Percentiles rank a stretch among this genome's conserved stretches.
These are phyloP conservation scores for Ophiostoma piceae DNA, from an alignment of 2,329 filamentous ascomycete genomes.

Conservation along the genomic window DNA sequence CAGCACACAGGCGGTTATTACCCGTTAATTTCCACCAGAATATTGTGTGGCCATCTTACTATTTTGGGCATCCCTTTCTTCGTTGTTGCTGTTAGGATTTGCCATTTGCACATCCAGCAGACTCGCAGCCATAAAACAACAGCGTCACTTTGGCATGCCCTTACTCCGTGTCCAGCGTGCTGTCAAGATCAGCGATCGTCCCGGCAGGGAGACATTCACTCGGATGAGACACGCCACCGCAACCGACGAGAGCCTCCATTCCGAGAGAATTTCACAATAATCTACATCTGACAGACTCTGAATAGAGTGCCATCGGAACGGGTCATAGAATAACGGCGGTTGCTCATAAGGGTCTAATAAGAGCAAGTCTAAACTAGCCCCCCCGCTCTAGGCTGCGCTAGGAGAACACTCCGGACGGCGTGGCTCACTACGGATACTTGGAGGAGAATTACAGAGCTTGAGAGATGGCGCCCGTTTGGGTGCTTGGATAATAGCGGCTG, in stretches of 20 bases:
- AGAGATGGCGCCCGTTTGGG: background rate
- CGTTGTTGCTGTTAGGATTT: too few relatives aligned
- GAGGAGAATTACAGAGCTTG: background rate
- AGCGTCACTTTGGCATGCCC: background rate
- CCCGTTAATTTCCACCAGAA: background rate
- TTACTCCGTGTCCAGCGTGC: background rate
- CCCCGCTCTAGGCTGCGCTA: background rate
- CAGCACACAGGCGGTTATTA: background rate
- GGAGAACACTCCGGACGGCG: background rate
- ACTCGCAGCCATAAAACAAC: too few relatives aligned
- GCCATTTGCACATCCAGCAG: too few relatives aligned
- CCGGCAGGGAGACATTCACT: background rate
- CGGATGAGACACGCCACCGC: background rate
- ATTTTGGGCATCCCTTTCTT: background rate
- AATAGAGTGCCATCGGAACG: background rate
- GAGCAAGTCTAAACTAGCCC: background rate
- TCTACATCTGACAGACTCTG: background rate
- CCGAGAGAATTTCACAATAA: background rate
- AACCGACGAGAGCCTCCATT: slow-evolving; percentile 3
- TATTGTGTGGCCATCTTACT: background rate
- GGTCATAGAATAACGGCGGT: background rate
- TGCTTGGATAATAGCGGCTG: background rate
- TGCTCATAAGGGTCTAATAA: too few relatives aligned
- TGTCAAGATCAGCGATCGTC: background rate
- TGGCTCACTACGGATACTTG: background rate